A percentile compares a stretch with the other conserved stretches of the same genome.
Conservation (phyloP, 1,284 basidiomycete species). For the Tilletia horrida region DNA sequence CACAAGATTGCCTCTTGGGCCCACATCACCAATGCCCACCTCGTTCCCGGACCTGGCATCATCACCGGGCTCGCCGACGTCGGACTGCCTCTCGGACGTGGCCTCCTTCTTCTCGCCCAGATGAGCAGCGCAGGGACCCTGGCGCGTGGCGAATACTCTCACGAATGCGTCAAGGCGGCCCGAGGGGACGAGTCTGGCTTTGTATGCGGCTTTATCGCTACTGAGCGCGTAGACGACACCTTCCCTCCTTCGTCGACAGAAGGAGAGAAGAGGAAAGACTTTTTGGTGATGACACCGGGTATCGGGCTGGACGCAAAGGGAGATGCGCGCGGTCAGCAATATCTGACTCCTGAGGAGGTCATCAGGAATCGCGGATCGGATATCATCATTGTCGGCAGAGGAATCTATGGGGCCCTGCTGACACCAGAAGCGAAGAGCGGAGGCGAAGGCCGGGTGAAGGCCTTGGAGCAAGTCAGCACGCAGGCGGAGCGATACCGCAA, state of each 20-base stretch:
- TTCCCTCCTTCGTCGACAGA: slow-evolving; percentile 25
- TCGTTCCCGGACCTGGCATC: slow-evolving; percentile 85
- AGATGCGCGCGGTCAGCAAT: slow-evolving; percentile 92
- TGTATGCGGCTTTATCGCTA: slow-evolving; percentile 68
- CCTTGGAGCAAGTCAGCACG: slow-evolving; percentile 60
- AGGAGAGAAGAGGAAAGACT: slow-evolving; percentile 65
- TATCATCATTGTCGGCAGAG: slow-evolving; percentile 95
- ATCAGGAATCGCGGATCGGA: slow-evolving; percentile 83
- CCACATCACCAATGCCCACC: slow-evolving; percentile 95
- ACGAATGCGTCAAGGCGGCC: slow-evolving; percentile 67
- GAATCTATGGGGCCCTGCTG: slow-evolving; percentile 70
- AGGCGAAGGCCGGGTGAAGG: slow-evolving; percentile 56
- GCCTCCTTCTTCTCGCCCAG: slow-evolving; percentile 86
- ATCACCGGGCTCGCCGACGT: slow-evolving; percentile 81
- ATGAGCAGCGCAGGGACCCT: slow-evolving; percentile 91
- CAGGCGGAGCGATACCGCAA: slow-evolving; percentile 78
- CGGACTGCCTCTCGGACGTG: slow-evolving; percentile 78
- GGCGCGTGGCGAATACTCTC: slow-evolving; percentile 78
- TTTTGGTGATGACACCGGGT: slow-evolving; percentile 86
- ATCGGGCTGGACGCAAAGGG: slow-evolving; percentile 79
- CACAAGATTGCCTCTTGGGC: slow-evolving; percentile 95
- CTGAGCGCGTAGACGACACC: slow-evolving; percentile 64
- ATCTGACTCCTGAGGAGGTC: slow-evolving; percentile 84
- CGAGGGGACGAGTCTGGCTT: slow-evolving; percentile 42
- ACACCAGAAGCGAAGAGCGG: slow-evolving; percentile 57